Evolutionary conservation across 2,329 filamentous ascomycete genomes (phyloP), one percentile per base, ranked within the genome.

Genomic region (Akanthomyces muscarius): DNA sequence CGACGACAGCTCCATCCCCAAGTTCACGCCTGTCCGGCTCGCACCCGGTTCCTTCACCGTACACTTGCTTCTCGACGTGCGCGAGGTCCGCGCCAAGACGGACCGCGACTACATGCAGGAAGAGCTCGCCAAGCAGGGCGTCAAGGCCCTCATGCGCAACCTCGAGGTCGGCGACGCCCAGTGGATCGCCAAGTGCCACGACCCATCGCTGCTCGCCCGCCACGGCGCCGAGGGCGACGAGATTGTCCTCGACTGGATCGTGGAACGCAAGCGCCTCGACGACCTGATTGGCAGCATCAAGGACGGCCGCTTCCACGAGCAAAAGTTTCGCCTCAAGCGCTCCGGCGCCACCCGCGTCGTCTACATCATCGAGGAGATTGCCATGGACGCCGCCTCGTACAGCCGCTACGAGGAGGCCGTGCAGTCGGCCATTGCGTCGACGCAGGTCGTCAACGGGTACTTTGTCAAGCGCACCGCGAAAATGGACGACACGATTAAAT

Each of bases 271-370:
- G 72, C 82, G 91, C 10, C 81, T 93, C 0, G 90, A 94, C 70
- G 91, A 95, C 72, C 77, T 95, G 53, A 82, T 94, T n/a, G 79
- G 83, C 57, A 92, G 89, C 65, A 91, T 95, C 75, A 92, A 90
- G 73, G 91, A 94, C 66, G 89, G 90, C 1, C 86, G 91, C 2
- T 94, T 92, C 68, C 88, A 89, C 68, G 91, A 95, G 72, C 91
- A 95, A 71, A 94, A 95, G 71, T 94, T 92, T 71, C 87, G 91
- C 1, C 80, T 94, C 13, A 83, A 84, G 61, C 86, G 86, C 58
- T 90, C 86, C 0, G 90, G 90, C 0, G 80, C 91, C n/a, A 85
- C 84, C 63, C 89, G 92, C 68, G 88, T 93, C 16, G 82, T 91
- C 44, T 95, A 94, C 70, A 81, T 95, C 28, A 83, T 95, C 62